Base-by-base conservation (phyloP, 2,329 filamentous ascomycete genomes). In the Trichophaea hybrida region DNA sequence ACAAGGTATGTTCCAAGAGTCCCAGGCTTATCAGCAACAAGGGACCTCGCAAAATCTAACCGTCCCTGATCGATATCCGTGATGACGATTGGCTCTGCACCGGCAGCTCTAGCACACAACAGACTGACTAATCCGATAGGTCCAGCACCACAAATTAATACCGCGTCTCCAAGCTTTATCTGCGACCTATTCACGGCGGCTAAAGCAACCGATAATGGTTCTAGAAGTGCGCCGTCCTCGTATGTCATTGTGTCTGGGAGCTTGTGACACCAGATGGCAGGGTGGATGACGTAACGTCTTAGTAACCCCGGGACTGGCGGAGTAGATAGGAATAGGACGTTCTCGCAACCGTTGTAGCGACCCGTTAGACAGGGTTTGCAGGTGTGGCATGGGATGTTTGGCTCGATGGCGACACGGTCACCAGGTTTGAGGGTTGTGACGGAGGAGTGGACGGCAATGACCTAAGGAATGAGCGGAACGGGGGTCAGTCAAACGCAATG, bases 211-310 rank as follows among this genome's bases (percentile, higher is more conserved):
- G 83, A 87, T 55, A 97, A 78, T 1, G 91, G 91, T 76, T 97
- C 93, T 48, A 97, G 77, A 74, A 96, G 78, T 12, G 90, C 86
- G 57, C 91, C 93, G 70, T 94, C 82, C 75, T 97, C 91, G 71
- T 83, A 97, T 58, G 83, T 85, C 85, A 97, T 90, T 73, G 87
- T 77, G 52, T 87, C 88, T 12, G 65, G 66, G 68, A 97, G 93
- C 78, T 94, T 94, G 77, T 96, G 88, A 75, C 91, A 96, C 89
- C 90, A 96, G 54, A 85, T 78, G 17, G 90, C 89, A 2, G 88
- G 90, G 76, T 96, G 91, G 76, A 91, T 94, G 75, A 96, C 86
- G 72, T 96, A 96, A 72, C 91, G 82, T 67, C 91, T 82, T 44
- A 66, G 64, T 15, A 97, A 79, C 38, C 91, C 93, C 6, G 86